These are phyloP conservation scores for Arabidopsis arenosa DNA, from an alignment of 345 rosid species.

Conservation along the genomic window DNA sequence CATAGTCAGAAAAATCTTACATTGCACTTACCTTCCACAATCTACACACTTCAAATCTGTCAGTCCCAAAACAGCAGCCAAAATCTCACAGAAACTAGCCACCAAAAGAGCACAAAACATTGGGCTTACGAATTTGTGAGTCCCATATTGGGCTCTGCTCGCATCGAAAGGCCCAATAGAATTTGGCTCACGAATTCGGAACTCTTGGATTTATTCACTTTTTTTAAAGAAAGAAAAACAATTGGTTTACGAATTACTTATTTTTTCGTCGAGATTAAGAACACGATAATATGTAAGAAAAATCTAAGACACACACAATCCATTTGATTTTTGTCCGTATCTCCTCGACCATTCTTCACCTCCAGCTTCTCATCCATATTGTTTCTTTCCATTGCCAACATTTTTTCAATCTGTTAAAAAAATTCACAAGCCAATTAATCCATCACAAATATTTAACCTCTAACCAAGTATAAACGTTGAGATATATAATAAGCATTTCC, in stretches of 20 bases:
- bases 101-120: constrained; percentile 1
- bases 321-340: constrained; percentile 45
- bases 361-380: constrained; percentile 64
- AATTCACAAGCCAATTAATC: background rate
- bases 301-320: constrained; percentile 39
- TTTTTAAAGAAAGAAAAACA: background rate
- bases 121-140: too few relatives aligned
- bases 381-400: background rate
- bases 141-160: background rate
- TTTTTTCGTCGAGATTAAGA: constrained; percentile 27
- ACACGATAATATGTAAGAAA: constrained; percentile 46
- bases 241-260: constrained; percentile 1
- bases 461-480: background rate
- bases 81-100: constrained; percentile 7
- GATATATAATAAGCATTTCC: constrained; percentile 23
- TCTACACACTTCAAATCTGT: background rate
- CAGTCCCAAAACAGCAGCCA: background rate
- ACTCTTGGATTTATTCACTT: constrained; percentile 21
- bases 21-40: background rate
- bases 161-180: constrained; percentile 4
- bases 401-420: background rate
- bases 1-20: constrained; percentile 6
- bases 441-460: constrained; percentile 7
- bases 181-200: background rate
- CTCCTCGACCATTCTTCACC: constrained; percentile 53